phyloP scores from a whole-genome alignment of 1,284 basidiomycete genomes.

The Ganoderma meredithae region DNA sequence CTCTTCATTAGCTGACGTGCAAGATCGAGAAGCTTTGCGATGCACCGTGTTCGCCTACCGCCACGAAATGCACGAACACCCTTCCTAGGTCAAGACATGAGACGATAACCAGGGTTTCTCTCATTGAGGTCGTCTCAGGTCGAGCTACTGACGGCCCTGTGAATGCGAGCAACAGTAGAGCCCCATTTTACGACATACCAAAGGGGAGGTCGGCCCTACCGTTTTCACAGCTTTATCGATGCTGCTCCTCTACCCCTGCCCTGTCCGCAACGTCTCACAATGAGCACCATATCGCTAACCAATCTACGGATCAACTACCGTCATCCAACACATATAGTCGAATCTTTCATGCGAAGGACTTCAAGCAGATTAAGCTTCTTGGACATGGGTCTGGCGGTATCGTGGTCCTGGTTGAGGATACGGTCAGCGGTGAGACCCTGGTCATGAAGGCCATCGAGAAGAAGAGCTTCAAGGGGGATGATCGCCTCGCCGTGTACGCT shows the following conservation, averaged over 20 bases:
- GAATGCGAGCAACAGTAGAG: neutral
- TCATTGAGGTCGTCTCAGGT: neutral
- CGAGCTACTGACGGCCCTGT: neutral
- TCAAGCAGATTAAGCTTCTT: conserved; percentile 4
- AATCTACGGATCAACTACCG: neutral
- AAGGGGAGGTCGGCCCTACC: neutral
- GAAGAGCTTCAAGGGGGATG: neutral
- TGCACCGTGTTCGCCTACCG: neutral
- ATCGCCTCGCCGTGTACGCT: conserved; percentile 1
- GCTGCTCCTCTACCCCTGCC: neutral
- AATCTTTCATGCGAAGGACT: neutral
- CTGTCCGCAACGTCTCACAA: neutral
- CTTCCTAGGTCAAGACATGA: neutral
- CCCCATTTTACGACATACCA: neutral
- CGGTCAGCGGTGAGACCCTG: neutral
- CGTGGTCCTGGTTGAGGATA: neutral
- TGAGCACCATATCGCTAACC: neutral
- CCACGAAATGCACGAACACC: neutral
- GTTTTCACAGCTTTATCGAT: neutral
- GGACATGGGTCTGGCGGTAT: neutral
- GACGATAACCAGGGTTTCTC: neutral
- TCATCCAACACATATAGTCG: neutral
- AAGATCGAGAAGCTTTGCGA: conserved; percentile 4
- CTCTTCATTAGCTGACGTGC: neutral
- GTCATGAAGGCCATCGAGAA: conserved; percentile 1